Evolutionary conservation across 78 protist species (phyloP).

Genomic region (Parvularia atlantis): DNA sequence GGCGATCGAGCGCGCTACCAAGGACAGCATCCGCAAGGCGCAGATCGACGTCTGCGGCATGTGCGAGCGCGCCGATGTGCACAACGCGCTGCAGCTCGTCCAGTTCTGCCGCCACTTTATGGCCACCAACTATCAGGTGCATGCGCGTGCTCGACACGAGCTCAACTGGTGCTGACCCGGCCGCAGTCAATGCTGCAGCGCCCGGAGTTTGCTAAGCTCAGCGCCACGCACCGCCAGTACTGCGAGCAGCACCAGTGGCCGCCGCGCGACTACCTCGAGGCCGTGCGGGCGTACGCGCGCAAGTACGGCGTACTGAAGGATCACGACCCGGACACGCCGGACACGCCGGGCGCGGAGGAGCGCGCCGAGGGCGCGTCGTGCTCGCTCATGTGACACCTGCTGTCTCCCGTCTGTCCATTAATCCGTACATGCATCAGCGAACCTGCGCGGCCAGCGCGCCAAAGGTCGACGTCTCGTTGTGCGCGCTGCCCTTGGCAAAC

Average conservation of each 20-base stretch:
- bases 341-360: too few species aligned
- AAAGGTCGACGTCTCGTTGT: too few species aligned
- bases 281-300: constrained; percentile 28
- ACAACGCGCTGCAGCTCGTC: constrained; percentile 42
- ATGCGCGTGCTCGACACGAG: constrained; percentile 36
- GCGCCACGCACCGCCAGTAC: neutral
- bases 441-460: too few species aligned
- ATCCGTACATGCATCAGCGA: too few species aligned
- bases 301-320: too few species aligned
- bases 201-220: neutral
- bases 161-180: constrained; percentile 1
- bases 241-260: constrained; percentile 59
- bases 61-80: constrained; percentile 26
- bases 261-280: constrained; percentile 32
- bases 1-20: constrained; percentile 41
- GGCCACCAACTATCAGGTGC: constrained; percentile 47
- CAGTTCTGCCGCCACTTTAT: constrained; percentile 56
- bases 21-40: constrained; percentile 35
- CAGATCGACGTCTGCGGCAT: constrained; percentile 47
- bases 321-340: too few species aligned
- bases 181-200: neutral
- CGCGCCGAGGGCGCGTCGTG: too few species aligned
- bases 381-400: too few species aligned
- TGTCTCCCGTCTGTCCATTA: too few species aligned
- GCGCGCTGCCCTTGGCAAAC: too few species aligned